Percentiles rank a stretch among this genome's conserved stretches.
Evolutionary conservation across 73 alveolate species (phyloP).

Genomic region (Uronychia setigera): DNA sequence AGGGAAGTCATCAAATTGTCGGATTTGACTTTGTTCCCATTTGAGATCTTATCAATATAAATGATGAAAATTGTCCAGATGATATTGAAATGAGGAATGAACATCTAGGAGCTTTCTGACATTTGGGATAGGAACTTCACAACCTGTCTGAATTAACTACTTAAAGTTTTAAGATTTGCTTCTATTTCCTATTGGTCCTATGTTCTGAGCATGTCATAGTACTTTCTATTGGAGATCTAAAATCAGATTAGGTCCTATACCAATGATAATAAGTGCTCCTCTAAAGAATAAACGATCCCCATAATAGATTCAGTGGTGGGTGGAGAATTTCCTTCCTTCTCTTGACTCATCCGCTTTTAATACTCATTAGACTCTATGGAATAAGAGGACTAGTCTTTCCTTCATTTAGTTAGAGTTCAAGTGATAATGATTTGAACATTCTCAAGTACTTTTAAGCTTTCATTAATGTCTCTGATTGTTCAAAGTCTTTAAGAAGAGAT

Average conservation of each 20-base stretch:
- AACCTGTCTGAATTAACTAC: background rate
- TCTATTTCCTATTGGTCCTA: background rate
- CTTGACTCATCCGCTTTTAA: conserved; percentile 1
- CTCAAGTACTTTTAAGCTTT: too few species aligned
- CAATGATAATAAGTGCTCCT: background rate
- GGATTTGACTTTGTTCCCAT: background rate
- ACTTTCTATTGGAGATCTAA: background rate
- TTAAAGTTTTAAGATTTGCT: too few species aligned
- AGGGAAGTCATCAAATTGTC: too few species aligned
- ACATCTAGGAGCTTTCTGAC: background rate
- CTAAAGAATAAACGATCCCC: background rate
- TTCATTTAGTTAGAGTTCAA: too few species aligned
- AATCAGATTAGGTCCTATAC: background rate
- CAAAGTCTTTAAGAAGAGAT: too few species aligned
- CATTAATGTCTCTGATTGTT: too few species aligned
- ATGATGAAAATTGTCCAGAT: background rate
- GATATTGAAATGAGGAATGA: background rate
- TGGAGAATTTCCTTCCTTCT: background rate
- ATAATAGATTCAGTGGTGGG: background rate
- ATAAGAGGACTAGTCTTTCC: too few species aligned
- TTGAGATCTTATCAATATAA: background rate
- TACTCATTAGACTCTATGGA: too few species aligned
- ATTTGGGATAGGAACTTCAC: background rate
- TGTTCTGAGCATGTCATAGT: background rate
- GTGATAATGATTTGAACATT: too few species aligned